A percentile compares a stretch with the other conserved stretches of the same genome.
phyloP scores from a whole-genome alignment of 139 green algal genomes.

The Chlamydomonas schloesseri region DNA sequence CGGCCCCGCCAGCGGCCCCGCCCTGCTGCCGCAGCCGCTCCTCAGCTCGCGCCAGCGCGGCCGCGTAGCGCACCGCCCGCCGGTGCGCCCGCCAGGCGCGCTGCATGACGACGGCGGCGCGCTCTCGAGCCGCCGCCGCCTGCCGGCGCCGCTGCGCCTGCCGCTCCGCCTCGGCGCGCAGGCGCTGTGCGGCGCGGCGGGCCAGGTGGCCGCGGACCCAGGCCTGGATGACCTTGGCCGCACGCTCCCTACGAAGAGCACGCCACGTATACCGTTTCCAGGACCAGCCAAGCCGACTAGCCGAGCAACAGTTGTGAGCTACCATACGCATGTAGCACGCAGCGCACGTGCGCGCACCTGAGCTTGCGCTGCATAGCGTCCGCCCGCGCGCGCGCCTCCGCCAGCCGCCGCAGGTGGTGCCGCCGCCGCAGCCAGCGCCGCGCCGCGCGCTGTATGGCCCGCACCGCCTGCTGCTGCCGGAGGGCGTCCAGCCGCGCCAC shows the following conservation, averaged over 20 bases:
- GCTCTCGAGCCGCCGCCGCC: neutral
- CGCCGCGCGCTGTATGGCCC: conserved; percentile 29
- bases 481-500: conserved; percentile 18
- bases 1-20: neutral
- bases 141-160: neutral
- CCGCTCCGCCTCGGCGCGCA: neutral
- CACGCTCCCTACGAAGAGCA: conserved; percentile 38
- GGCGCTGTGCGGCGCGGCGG: neutral
- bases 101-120: conserved; percentile 9
- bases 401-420: conserved; percentile 1
- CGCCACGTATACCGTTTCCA: no score
- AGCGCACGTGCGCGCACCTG: neutral
- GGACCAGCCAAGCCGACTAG: no score
- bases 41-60: neutral
- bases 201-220: conserved; percentile 30
- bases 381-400: conserved; percentile 26
- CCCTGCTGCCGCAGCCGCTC: neutral
- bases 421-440: conserved; percentile 32
- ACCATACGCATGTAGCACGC: no score
- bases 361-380: conserved; percentile 23
- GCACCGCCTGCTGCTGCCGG: neutral
- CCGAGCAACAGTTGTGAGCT: no score
- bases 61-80: conserved; percentile 20
- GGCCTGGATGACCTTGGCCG: conserved; percentile 23
- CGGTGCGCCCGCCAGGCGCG: conserved; percentile 17